phyloP scores from a whole-genome alignment of 2,329 filamentous ascomycete species.

The Aspergillus oerlinghausenensis region DNA sequence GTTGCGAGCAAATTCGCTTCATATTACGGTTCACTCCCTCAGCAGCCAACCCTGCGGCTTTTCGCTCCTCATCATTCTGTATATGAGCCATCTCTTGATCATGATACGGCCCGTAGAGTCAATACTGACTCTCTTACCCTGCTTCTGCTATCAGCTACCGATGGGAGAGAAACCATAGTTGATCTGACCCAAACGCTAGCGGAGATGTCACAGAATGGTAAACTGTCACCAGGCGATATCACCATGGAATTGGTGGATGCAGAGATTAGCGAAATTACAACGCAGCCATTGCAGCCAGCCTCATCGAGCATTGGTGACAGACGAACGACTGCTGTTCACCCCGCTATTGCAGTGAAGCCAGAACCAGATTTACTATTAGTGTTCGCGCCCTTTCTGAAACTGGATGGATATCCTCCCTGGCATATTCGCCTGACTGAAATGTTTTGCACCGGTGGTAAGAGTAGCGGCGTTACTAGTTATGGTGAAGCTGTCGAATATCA shows the following conservation, averaged over 20 bases:
- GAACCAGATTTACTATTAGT: conserved; percentile 88
- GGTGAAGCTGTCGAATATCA: conserved; percentile 73
- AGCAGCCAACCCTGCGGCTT: conserved; percentile 67
- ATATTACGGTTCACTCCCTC: conserved; percentile 69
- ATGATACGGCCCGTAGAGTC: conserved; percentile 15
- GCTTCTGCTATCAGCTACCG: conserved; percentile 78
- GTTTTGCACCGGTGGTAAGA: conserved; percentile 56
- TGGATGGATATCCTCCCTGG: conserved; percentile 95
- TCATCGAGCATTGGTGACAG: conserved; percentile 1
- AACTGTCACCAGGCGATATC: conserved; percentile 77
- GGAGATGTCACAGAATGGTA: conserved; percentile 89
- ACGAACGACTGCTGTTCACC: neutral
- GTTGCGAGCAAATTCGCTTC: conserved; percentile 74
- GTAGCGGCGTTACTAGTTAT: conserved; percentile 31
- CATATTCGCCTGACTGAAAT: conserved; percentile 94
- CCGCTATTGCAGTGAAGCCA: conserved; percentile 57
- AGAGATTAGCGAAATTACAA: conserved; percentile 64
- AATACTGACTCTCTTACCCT: conserved; percentile 50
- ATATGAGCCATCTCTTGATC: conserved; percentile 21
- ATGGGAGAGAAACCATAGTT: conserved; percentile 88
- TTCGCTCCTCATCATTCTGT: conserved; percentile 65
- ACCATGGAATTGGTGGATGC: conserved; percentile 81
- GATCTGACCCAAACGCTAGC: conserved; percentile 91
- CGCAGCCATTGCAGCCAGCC: conserved; percentile 22
- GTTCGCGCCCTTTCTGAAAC: conserved; percentile 76